Evolutionary conservation across 2,329 filamentous ascomycete genomes (phyloP), one percentile per base, ranked within the genome.

Genomic region (Xylariaceae sp.): DNA sequence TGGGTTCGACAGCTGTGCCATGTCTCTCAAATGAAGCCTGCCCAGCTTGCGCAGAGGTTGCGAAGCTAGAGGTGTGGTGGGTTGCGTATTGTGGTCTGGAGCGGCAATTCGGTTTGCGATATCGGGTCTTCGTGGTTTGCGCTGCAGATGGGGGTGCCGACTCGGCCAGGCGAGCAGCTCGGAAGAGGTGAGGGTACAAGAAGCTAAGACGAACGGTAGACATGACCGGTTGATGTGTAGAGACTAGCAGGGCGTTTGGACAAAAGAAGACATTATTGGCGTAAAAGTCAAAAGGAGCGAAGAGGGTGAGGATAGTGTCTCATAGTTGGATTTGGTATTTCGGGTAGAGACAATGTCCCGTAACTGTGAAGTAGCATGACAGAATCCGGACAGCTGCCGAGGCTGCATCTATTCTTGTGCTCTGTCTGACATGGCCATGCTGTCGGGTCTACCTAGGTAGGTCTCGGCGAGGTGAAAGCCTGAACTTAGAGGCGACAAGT

Each of bases 151-250:
- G 70, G 57, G 72, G 36, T 68, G 73, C 66, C 71, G 74, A 66
- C 69, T 82, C 65, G 69, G 69, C 64, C 56, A 66, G 60, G 57
- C 77, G 75, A 57, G 77, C 67, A 14, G 77, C 74, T 49, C 84
- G 82, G 68, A 86, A 81, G 49, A 89, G 70, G 60, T 84, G 82
- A 42, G 87, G 85, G 60, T 88, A 89, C 16, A 89, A 74, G 63
- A 89, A 89, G 14, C 82, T 81, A 54, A 89, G 74, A 63, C 86
- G 78, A 54, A 75, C 73, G 19, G 80, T 76, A 57, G 84, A 77
- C 83, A 89, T 89, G 55, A 62, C 67, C 5, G 51, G 43, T 5
- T 38, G 22, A 28, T 38, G 34, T 38, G 4, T 38, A 16, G 3
- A 9, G 34, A 10, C 10, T 38, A 14, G 34, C 16, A 5, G 34